These are phyloP conservation scores for Penicillium atrosanguineum DNA, from an alignment of 495 filamentous ascomycete genomes.

Conservation along the genomic window DNA sequence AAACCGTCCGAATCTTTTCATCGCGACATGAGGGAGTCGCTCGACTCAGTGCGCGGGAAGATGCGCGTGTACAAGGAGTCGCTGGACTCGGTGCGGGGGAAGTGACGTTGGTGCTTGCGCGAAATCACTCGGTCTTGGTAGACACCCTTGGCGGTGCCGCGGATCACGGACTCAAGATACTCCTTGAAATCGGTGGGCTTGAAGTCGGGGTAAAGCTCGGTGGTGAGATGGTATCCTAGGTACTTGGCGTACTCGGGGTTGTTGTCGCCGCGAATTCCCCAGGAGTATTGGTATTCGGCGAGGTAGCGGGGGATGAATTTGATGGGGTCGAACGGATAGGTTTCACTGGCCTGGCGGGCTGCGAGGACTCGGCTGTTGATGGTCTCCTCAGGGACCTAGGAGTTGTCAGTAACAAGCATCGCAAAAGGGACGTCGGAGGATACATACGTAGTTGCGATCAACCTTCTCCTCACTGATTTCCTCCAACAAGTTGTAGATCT, in stretches of 20 bases:
- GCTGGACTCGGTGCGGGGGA: slow-evolving; percentile 45
- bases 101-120: slow-evolving; percentile 42
- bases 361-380: slow-evolving; percentile 43
- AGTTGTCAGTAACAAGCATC: not conserved
- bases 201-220: slow-evolving; percentile 57
- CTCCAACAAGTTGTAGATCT: slow-evolving; percentile 51
- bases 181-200: slow-evolving; percentile 39
- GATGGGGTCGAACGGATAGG: slow-evolving; percentile 46
- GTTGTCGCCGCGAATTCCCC: slow-evolving; percentile 56
- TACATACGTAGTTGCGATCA: slow-evolving; percentile 48
- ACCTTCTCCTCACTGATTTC: slow-evolving; percentile 54
- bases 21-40: slow-evolving; percentile 43
- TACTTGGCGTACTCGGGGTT: slow-evolving; percentile 56
- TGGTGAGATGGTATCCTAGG: slow-evolving; percentile 55
- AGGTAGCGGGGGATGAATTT: slow-evolving; percentile 42
- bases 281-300: slow-evolving; percentile 50
- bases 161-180: slow-evolving; percentile 40
- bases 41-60: slow-evolving; percentile 44
- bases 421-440: not conserved
- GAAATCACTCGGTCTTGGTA: slow-evolving; percentile 46
- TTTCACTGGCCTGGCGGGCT: slow-evolving; percentile 45
- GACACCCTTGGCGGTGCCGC: slow-evolving; percentile 43
- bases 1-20: slow-evolving; percentile 22
- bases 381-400: slow-evolving; percentile 41
- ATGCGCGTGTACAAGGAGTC: slow-evolving; percentile 43